A percentile compares a stretch with the other conserved stretches of the same genome.
phyloP scores from a whole-genome alignment of 2,329 filamentous ascomycete species.

The Aspergillus cejpii region DNA sequence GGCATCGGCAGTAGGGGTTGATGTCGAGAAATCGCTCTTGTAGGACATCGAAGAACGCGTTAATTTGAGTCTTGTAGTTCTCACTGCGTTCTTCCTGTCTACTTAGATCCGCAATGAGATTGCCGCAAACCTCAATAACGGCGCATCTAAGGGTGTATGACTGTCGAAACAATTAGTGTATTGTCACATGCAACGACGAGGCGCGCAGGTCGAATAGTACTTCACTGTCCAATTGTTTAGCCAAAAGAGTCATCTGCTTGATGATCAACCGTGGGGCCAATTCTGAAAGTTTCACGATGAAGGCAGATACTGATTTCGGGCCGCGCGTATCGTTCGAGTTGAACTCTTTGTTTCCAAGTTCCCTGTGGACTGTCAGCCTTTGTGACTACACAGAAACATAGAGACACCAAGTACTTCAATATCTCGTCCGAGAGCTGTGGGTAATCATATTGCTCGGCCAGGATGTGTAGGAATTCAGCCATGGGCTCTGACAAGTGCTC shows the following conservation, averaged over 20 bases:
- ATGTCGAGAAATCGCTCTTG: conserved; percentile 94
- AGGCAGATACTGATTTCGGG: conserved; percentile 91
- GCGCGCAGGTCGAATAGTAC: conserved; percentile 41
- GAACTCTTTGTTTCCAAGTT: conserved; percentile 96
- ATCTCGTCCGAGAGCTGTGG: conserved; percentile 92
- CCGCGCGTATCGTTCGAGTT: conserved; percentile 93
- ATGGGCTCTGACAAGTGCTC: conserved; percentile 98
- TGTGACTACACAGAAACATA: not conserved
- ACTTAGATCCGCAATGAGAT: conserved; percentile 84
- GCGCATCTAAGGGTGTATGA: conserved; percentile 91
- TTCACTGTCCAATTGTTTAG: conserved; percentile 93
- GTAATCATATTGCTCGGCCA: conserved; percentile 96
- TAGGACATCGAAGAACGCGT: conserved; percentile 92
- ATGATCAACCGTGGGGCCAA: conserved; percentile 86
- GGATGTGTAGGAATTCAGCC: conserved; percentile 94
- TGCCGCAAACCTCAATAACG: conserved; percentile 93
- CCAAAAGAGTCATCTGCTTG: conserved; percentile 92
- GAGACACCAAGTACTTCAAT: conserved; percentile 47
- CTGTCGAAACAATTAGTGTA: conserved; percentile 35
- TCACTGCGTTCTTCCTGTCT: conserved; percentile 86
- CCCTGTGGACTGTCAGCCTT: conserved; percentile 44
- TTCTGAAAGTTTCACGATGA: conserved; percentile 89
- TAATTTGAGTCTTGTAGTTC: conserved; percentile 89
- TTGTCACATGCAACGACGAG: not conserved
- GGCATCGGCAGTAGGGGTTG: conserved; percentile 90